Evolutionary conservation across 768 basidiomycete species (phyloP).

Genomic region (Trametes cinnabarina): DNA sequence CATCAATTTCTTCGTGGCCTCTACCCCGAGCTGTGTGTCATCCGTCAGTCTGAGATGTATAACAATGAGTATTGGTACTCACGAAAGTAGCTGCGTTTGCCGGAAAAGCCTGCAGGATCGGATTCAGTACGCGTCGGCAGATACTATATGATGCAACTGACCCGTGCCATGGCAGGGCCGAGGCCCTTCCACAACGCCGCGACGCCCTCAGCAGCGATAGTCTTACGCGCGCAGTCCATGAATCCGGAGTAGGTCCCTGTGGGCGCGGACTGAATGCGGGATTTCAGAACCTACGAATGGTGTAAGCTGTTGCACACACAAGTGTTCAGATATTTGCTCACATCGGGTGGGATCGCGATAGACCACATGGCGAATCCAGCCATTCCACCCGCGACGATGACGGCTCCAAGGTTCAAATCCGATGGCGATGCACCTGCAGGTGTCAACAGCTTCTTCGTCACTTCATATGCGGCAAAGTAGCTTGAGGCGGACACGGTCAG

Average conservation of each 20-base stretch:
- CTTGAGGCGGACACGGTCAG: slow-evolving; percentile 39
- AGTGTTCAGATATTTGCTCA: slow-evolving; percentile 38
- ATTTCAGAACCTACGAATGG: slow-evolving; percentile 79
- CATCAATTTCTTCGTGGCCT: slow-evolving; percentile 81
- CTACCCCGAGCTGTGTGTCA: slow-evolving; percentile 76
- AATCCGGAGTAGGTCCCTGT: slow-evolving; percentile 95
- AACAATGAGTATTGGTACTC: slow-evolving; percentile 33
- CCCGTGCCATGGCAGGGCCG: slow-evolving; percentile 93
- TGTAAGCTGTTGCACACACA: background rate
- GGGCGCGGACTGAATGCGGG: slow-evolving; percentile 93
- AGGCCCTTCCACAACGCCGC: slow-evolving; percentile 94
- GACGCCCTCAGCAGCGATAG: slow-evolving; percentile 85
- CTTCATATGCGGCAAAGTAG: slow-evolving; percentile 98
- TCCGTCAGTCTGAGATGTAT: background rate
- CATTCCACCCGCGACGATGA: slow-evolving; percentile 89
- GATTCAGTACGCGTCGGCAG: background rate
- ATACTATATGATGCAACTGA: slow-evolving; percentile 37
- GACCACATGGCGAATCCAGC: slow-evolving; percentile 99
- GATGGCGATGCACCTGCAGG: slow-evolving; percentile 76
- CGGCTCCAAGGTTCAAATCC: slow-evolving; percentile 79
- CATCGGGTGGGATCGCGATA: slow-evolving; percentile 95
- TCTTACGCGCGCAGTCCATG: slow-evolving; percentile 89
- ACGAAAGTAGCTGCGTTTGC: slow-evolving; percentile 96
- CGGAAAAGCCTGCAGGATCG: slow-evolving; percentile 76
- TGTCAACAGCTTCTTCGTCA: slow-evolving; percentile 83